These are phyloP conservation scores for Hyphopichia pseudoburtonii DNA, from an alignment of 1,139 yeast genomes.

Conservation along the genomic window DNA sequence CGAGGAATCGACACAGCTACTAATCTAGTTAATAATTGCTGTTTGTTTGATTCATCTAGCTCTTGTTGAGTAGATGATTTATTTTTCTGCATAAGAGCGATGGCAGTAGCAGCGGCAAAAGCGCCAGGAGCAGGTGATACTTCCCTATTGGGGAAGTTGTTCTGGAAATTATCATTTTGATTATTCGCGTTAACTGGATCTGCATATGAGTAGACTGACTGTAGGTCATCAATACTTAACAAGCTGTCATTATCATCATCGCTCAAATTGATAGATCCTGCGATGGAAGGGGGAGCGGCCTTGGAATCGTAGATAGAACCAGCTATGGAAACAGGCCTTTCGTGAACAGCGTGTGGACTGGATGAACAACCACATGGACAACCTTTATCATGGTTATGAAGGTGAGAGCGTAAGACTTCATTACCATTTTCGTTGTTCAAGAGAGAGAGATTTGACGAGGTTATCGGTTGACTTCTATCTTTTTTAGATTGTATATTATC, in stretches of 20 bases:
- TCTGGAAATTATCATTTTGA: background rate
- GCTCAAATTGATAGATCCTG: constrained; percentile 43
- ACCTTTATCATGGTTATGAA: constrained; percentile 44
- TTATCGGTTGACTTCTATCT: constrained; percentile 9
- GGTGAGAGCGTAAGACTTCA: constrained; percentile 6
- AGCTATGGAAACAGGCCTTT: constrained; percentile 63
- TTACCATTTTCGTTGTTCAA: constrained; percentile 13
- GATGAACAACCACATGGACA: constrained; percentile 57
- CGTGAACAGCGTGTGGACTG: constrained; percentile 56
- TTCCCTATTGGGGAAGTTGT: constrained; percentile 31
- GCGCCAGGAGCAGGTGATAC: constrained; percentile 76
- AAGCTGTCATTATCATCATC: constrained; percentile 49
- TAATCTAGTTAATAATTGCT: constrained; percentile 57
- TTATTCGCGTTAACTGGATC: background rate
- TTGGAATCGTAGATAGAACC: constrained; percentile 48
- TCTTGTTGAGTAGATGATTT: constrained; percentile 18
- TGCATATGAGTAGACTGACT: constrained; percentile 4
- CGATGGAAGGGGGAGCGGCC: constrained; percentile 26
- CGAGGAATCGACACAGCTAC: constrained; percentile 76
- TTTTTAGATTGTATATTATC: background rate
- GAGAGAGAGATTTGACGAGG: constrained; percentile 17
- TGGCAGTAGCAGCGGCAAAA: constrained; percentile 70
- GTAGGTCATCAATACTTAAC: constrained; percentile 30
- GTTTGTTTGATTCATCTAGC: constrained; percentile 38
- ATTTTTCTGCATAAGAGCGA: constrained; percentile 52